Evolutionary conservation across 2,329 filamentous ascomycete species (phyloP).

Genomic region (Fusarium buxicola): DNA sequence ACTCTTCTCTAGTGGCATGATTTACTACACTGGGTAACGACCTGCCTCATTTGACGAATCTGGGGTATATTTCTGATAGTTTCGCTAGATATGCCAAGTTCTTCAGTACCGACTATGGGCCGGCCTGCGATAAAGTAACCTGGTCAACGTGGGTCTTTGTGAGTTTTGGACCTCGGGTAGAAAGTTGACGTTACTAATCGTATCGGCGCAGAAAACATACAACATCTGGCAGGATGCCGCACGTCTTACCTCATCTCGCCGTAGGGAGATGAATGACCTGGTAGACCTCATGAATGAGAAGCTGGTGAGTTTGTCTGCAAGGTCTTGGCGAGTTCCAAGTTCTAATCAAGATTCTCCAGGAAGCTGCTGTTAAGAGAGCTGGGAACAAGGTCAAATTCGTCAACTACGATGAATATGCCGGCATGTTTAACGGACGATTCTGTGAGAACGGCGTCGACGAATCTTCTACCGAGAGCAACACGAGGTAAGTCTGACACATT

Average conservation of each 20-base stretch:
- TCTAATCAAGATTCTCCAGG: neutral
- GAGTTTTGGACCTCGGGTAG: neutral
- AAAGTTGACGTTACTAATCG: neutral
- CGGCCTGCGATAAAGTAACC: conserved; percentile 17
- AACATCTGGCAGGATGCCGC: conserved; percentile 9
- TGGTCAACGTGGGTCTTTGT: conserved; percentile 28
- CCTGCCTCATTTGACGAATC: neutral
- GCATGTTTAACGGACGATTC: conserved; percentile 9
- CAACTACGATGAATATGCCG: conserved; percentile 15
- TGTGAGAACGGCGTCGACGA: conserved; percentile 14
- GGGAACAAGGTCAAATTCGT: conserved; percentile 1
- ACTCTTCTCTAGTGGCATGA: conserved; percentile 4
- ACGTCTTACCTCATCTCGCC: conserved; percentile 3
- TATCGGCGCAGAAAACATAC: conserved; percentile 1
- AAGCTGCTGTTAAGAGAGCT: neutral
- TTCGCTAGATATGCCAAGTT: conserved; percentile 26
- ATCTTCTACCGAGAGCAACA: conserved; percentile 3
- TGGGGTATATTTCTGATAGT: too few relatives aligned
- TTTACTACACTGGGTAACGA: conserved; percentile 21
- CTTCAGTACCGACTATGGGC: conserved; percentile 7
- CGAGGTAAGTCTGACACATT: neutral
- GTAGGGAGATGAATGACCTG: conserved; percentile 10
- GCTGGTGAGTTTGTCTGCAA: conserved; percentile 2
- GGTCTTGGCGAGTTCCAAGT: too few relatives aligned
- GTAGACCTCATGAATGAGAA: conserved; percentile 17